A percentile compares a stretch with the other conserved stretches of the same genome.
phyloP scores from a whole-genome alignment of 257 asterid species.

The Solanum corneliomulleri region DNA sequence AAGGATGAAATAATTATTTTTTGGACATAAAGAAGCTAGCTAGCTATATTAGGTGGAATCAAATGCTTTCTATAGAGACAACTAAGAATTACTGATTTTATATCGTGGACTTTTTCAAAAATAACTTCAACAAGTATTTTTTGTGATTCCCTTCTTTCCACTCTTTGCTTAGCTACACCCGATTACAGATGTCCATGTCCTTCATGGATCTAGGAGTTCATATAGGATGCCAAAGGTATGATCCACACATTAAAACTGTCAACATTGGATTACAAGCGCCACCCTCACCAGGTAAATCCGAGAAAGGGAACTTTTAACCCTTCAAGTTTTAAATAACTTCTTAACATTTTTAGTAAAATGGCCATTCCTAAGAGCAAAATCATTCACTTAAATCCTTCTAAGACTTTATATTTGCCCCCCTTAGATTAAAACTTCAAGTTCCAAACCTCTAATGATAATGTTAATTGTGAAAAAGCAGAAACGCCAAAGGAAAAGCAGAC shows the following conservation, averaged over 20 bases:
- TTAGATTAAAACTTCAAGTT: neutral
- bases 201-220: neutral
- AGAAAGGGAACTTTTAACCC: neutral
- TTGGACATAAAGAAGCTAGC: neutral
- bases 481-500: neutral
- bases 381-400: neutral
- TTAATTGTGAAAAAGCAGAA: neutral
- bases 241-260: neutral
- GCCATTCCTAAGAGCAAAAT: neutral
- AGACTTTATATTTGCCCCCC: neutral
- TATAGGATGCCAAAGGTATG: neutral
- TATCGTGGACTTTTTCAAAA: neutral
- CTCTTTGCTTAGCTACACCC: neutral
- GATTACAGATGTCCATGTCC: neutral
- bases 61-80: neutral
- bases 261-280: neutral
- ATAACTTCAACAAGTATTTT: neutral
- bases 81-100: neutral
- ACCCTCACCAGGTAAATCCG: neutral
- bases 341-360: neutral
- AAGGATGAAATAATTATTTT: neutral
- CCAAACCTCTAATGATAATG: neutral
- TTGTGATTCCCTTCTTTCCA: neutral
- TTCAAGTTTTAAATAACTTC: neutral
- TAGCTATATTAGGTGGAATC: neutral